Evolutionary conservation across 371 early-diverging fungal genomes (phyloP).

Genomic region (Syncephalis fuscata): DNA sequence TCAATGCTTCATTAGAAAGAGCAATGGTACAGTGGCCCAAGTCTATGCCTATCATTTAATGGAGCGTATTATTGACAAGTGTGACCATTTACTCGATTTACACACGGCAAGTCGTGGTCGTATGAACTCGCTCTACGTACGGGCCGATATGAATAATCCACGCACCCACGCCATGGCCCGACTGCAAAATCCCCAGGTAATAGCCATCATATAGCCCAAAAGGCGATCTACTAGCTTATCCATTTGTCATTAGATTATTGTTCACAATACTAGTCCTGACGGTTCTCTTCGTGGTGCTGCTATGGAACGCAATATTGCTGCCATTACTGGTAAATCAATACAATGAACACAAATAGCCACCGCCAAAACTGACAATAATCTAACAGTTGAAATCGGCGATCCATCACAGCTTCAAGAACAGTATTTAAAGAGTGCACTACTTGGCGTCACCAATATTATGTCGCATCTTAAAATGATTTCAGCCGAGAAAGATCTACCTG

Average conservation of each 20-base stretch:
- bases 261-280: constrained; percentile 36
- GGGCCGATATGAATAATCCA: constrained; percentile 71
- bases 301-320: constrained; percentile 54
- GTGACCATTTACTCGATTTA: constrained; percentile 71
- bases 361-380: background rate
- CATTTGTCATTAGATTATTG: constrained; percentile 15
- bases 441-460: constrained; percentile 46
- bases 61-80: constrained; percentile 57
- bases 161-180: constrained; percentile 59
- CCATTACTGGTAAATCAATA: constrained; percentile 35
- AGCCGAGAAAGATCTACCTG: constrained; percentile 18
- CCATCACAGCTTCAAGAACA: constrained; percentile 58
- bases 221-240: background rate
- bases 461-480: constrained; percentile 40
- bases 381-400: constrained; percentile 58
- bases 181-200: constrained; percentile 74
- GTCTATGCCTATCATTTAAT: constrained; percentile 69
- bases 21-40: constrained; percentile 57
- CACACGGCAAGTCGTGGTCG: constrained; percentile 81
- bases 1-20: constrained; percentile 13
- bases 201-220: background rate
- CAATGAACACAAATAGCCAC: background rate
- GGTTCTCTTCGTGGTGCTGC: constrained; percentile 77
- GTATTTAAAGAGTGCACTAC: constrained; percentile 40
- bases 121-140: constrained; percentile 74